Evolutionary conservation across 2,329 filamentous ascomycete species (phyloP).

Genomic region (Aspergillus sclerotialis): DNA sequence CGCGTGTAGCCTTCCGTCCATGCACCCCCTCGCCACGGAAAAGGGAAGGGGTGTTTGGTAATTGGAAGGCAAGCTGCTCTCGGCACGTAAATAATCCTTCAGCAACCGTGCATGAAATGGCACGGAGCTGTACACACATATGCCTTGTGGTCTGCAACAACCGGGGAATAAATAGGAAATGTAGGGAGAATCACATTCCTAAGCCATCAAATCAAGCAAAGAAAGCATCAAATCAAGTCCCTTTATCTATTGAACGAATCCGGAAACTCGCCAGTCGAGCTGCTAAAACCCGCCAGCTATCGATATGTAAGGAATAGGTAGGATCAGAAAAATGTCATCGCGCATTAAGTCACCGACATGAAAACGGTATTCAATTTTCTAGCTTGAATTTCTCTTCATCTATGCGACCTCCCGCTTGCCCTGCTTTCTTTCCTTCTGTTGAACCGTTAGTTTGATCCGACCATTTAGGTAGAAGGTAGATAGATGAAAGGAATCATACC

Average conservation of each 20-base stretch:
- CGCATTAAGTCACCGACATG: slow-evolving; percentile 26
- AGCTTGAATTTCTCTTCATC: slow-evolving; percentile 32
- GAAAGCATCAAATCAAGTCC: background rate
- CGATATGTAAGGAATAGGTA: no score
- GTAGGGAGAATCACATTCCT: background rate
- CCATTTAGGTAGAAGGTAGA: background rate
- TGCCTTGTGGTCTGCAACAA: slow-evolving; percentile 38
- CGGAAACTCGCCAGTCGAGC: no score
- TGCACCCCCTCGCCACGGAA: slow-evolving; percentile 38
- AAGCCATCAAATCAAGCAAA: background rate
- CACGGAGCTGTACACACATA: slow-evolving; percentile 66
- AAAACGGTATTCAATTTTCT: slow-evolving; percentile 25
- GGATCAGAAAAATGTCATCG: slow-evolving; percentile 27
- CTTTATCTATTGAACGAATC: no score
- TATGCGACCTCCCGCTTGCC: slow-evolving; percentile 87
- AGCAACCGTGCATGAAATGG: slow-evolving; percentile 55
- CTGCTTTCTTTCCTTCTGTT: slow-evolving; percentile 94
- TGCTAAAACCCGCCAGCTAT: no score
- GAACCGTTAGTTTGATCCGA: slow-evolving; percentile 25
- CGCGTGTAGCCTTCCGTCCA: slow-evolving; percentile 41
- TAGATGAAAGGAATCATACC: slow-evolving; percentile 52
- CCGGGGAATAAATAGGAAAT: background rate
- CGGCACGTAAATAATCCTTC: slow-evolving; percentile 63
- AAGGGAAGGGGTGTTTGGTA: slow-evolving; percentile 43
- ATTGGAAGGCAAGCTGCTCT: slow-evolving; percentile 47